Evolutionary conservation across 352 stramenopile genomes (phyloP), one percentile per base, ranked within the genome.

Genomic region (Globisporangium alternatum): DNA sequence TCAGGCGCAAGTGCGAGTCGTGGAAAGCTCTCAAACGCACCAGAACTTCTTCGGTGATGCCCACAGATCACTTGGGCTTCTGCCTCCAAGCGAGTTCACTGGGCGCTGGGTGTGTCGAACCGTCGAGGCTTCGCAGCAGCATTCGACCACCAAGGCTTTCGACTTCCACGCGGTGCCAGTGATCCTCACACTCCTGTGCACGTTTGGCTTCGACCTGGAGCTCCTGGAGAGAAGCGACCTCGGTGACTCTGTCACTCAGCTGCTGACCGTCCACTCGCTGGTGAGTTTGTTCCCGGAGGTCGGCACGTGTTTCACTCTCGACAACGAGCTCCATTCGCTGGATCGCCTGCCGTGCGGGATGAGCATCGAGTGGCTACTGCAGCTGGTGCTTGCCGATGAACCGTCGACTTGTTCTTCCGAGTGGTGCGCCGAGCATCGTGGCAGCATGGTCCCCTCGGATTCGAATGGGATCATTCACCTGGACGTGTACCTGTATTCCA

Each of bases 61-160:
- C 3, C 30, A 41, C 13, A 9, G 22, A 0, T 45, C 9, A 1
- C 19, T 17, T 19, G 10, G 31, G 17, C 31, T 58, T 49, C 22
- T 9, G 21, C 31, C n/a, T 0, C 19, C 13, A 3, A 48, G 35
- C 19, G 35, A 37, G 4, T 51, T 69, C 15, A 66, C 52, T 37
- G 64, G 59, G 17, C 53, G 56, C 12, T 70, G 60, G 65, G 37
- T 67, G 6, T 70, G 65, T 25, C 65, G 65, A 37, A 52, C 33
- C 7, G 35, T 67, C 17, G 59, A 67, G n/a, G 31, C 10, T 31
- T 49, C 2, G 39, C 49, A 21, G 13, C 37, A 15, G 12, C 43
- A 30, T 2, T 35, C 47, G 6, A 47, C 12, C 0, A n/a, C 3
- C 13, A 5, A 45, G 39, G 39, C 15, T 13, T 45, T 7, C 39